Conservation (phyloP, 202 grass and related monocot species). For the Dendrocalamus latiflorus region DNA sequence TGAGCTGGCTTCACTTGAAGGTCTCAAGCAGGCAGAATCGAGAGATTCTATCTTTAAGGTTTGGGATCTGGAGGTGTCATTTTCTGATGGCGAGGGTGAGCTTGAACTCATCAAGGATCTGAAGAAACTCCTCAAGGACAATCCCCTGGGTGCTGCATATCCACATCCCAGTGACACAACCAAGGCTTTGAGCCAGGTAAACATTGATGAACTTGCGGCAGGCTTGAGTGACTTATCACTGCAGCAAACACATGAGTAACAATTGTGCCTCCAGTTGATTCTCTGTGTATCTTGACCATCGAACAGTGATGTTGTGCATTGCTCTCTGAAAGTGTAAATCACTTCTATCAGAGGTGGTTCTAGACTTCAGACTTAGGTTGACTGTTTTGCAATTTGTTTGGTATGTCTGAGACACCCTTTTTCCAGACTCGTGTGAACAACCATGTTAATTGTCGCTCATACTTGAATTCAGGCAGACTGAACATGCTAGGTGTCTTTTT, state of each 20-base stretch:
- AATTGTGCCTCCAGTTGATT: not conserved
- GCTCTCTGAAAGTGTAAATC: not conserved
- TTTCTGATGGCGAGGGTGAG: slow-evolving; percentile 27
- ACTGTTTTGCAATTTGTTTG: not conserved
- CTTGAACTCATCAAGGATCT: slow-evolving; percentile 45
- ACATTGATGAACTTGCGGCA: slow-evolving; percentile 34
- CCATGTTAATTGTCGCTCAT: no score
- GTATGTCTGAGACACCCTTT: not conserved
- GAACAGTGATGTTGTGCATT: not conserved
- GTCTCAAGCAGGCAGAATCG: slow-evolving; percentile 15
- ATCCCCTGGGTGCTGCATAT: not conserved
- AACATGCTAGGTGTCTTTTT: not conserved
- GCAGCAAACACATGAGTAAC: slow-evolving; percentile 10
- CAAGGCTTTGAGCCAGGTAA: slow-evolving; percentile 21
- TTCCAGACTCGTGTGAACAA: not conserved
- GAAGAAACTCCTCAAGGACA: slow-evolving; percentile 28
- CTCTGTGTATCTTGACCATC: not conserved
- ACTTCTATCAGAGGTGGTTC: not conserved
- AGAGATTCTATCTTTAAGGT: slow-evolving; percentile 41
- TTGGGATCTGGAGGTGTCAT: slow-evolving; percentile 29
- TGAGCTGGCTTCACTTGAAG: not conserved
- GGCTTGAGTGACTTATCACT: slow-evolving; percentile 41
- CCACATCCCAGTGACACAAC: not conserved
- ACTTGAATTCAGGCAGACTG: not conserved
- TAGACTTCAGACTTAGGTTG: not conserved